Evolutionary conservation across 192 early-diverging fungal species (phyloP), one percentile per base, ranked within the genome.

Genomic region (Chytriomyces hyalinus): DNA sequence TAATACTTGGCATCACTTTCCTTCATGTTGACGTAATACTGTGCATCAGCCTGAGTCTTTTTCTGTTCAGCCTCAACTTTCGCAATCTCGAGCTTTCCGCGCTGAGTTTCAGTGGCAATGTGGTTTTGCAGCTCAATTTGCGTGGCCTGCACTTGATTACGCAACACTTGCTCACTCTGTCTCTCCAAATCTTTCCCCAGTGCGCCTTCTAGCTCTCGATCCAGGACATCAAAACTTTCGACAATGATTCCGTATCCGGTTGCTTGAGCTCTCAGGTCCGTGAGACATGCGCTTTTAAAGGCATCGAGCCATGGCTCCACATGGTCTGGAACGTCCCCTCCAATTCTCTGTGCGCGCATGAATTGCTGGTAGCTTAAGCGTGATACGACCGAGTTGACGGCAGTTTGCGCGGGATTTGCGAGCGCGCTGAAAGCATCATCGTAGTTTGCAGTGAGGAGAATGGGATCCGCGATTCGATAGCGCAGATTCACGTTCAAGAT

Each of bases 71-170:
- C 73, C 75, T 86, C 80, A 0, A 86, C 83, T 48, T 70, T 66
- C 6, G 78, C 75, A 8, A 86, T 75, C 28, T 71, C 67, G 6
- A 86, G 71, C 49, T 80, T 83, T n/a, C 84, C 84, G 15, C 64
- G 67, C 75, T 86, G 83, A 15, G 73, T 85, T 49, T 86, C 83
- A 57, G 75, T 86, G 20, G 73, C 77, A 80, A 86, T 86, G 49
- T 83, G 81, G 61, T 86, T 86, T 10, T 72, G 47, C n/a, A 86
- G 43, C 7, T 68, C 81, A 28, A 86, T 71, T 61, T 86, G 85
- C 1, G 85, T 85, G 6, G 85, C 85, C 60, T 83, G 67, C 44
- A 86, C 77, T 71, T 86, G 85, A 73, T 86, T 86, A 44, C 77
- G 68, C 11, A 86, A 68, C 7, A 86, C 84, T 45, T 73, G 69